phyloP scores from a whole-genome alignment of 345 rosid species.

The Rubroshorea leprosula region DNA sequence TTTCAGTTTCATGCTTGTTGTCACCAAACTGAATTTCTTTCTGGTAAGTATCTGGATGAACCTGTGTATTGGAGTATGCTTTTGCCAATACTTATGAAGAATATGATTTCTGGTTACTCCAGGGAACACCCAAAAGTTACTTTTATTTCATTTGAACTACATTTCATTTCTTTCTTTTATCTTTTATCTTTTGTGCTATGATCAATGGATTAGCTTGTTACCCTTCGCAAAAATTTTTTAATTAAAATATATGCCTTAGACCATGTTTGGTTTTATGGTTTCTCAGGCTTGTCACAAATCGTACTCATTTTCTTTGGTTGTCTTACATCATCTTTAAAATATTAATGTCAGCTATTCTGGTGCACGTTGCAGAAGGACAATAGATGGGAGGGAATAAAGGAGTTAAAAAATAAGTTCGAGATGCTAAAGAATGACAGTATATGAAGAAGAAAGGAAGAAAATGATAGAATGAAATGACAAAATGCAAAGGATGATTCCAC shows the following conservation, averaged over 20 bases:
- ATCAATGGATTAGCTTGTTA: not conserved
- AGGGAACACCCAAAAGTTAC: not conserved
- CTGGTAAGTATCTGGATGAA: not conserved
- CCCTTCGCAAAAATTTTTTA: not conserved
- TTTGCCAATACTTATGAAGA: not conserved
- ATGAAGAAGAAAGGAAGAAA: no score
- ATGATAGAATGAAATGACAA: no score
- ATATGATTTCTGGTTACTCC: not conserved
- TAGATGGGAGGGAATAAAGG: no score
- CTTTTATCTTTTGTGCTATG: not conserved
- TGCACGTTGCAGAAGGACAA: no score
- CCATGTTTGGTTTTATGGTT: slow-evolving; percentile 3
- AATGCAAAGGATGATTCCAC: no score
- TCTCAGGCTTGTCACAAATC: slow-evolving; percentile 65
- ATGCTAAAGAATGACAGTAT: no score
- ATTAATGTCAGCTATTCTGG: no score
- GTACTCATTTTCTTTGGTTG: no score
- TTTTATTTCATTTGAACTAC: not conserved
- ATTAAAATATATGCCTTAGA: not conserved
- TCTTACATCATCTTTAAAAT: no score
- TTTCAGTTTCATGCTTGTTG: not conserved
- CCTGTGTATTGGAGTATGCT: not conserved
- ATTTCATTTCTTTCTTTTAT: not conserved
- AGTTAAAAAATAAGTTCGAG: no score
- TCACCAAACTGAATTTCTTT: slow-evolving; percentile 10